phyloP scores from a whole-genome alignment of 148 eudicot genomes.

The Vaccinium vitisidaea region DNA sequence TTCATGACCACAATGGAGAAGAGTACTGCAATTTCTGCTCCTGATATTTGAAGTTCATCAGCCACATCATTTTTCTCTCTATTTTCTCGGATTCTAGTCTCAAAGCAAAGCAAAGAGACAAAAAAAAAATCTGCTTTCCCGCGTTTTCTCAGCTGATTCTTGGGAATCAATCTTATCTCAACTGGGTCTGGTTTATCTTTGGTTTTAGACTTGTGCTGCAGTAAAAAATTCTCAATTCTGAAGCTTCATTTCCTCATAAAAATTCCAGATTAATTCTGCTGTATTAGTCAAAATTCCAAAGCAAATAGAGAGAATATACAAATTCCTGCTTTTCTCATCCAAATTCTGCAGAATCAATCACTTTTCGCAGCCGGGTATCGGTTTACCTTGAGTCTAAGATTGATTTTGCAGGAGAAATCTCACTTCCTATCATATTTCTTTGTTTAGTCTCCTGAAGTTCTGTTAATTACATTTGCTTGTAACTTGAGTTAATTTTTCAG shows the following conservation, averaged over 20 bases:
- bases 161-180: constrained; percentile 22
- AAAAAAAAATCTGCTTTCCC: background rate
- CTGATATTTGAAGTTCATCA: background rate
- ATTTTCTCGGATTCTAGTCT: background rate
- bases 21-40: background rate
- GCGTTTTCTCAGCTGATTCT: background rate
- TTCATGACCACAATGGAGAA: constrained; percentile 12
- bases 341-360: constrained; percentile 21
- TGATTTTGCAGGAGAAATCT: background rate
- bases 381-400: constrained; percentile 5
- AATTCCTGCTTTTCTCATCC: background rate
- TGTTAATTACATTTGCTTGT: background rate
- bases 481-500: background rate
- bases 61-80: background rate
- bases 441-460: background rate
- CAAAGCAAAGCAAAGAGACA: background rate
- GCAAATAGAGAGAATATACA: background rate
- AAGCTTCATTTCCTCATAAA: background rate
- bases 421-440: background rate
- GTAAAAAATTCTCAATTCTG: too few species aligned
- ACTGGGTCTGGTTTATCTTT: background rate
- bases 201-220: background rate
- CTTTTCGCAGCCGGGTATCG: background rate
- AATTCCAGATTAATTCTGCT: background rate
- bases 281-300: background rate